phyloP scores from a whole-genome alignment of 176 grass and related monocot genomes.

The barley (Hordeum vulgare) region DNA sequence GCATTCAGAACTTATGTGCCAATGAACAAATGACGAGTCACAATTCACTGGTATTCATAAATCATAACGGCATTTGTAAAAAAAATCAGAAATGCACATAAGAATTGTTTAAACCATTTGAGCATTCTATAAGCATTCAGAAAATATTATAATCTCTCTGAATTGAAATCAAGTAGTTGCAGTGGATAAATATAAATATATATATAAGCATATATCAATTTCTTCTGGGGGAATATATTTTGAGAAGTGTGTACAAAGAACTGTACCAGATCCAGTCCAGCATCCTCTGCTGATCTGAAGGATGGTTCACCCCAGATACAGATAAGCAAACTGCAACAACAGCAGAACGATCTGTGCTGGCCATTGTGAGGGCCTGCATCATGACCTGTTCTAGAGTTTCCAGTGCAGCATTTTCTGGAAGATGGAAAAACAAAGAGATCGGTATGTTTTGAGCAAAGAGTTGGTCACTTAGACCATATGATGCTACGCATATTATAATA shows the following conservation, averaged over 20 bases:
- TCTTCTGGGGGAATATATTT: neutral
- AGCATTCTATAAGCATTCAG: neutral
- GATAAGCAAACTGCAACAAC: constrained; percentile 88
- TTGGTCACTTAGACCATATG: neutral
- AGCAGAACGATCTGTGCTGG: constrained; percentile 35
- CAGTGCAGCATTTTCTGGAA: constrained; percentile 58
- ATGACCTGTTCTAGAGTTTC: constrained; percentile 78
- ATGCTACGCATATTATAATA: neutral
- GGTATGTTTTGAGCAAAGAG: constrained; percentile 6
- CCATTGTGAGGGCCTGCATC: constrained; percentile 55
- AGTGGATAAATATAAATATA: neutral
- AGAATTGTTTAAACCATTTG: neutral
- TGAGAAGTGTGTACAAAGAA: constrained; percentile 14
- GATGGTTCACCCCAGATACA: constrained; percentile 92
- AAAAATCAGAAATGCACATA: neutral
- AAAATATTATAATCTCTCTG: neutral
- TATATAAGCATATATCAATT: neutral
- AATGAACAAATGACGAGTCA: neutral
- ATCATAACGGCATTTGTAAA: neutral
- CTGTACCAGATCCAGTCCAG: constrained; percentile 78
- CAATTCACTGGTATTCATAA: neutral
- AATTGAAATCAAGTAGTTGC: constrained; percentile 5
- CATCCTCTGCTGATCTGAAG: constrained; percentile 82
- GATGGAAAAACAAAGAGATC: constrained; percentile 15
- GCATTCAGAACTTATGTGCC: neutral